Base-by-base conservation (phyloP, 352 stramenopile species). In the Phytophthora pseudosyringae region DNA sequence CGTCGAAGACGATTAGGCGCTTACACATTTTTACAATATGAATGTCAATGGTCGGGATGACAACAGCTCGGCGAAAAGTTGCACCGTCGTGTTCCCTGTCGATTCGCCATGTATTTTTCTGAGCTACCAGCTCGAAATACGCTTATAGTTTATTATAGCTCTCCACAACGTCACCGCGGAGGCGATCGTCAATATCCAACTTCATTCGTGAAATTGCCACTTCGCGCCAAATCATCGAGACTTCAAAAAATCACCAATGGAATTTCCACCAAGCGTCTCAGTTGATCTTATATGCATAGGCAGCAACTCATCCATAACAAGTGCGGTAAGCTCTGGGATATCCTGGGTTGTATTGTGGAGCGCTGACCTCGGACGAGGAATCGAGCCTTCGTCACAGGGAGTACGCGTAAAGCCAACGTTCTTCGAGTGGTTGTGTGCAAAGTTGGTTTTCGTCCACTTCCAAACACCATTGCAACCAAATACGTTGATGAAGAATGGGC, bases 401-500 rank as follows among this genome's bases (percentile, higher is more conserved):
- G 18, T 3, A 3, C 10, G n/a, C 0, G 43, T 56, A 9, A 51
- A 51, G 0, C 59, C 59, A 31, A 62, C 28, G 16, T n/a, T 3
- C 16, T 62, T 61, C 0, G 2, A 0, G 16, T 57, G 59, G 11
- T 57, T 67, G 12, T 57, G 50, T 0, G 43, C 41, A 21, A 57
- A 51, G 8, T 62, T 67, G 0, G n/a, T 15, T 28, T 46, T 40
- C 2, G 59, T 62, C 1, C 62, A 9, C 5, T 62, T 67, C 35
- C 36, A 56, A 8, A 35, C 12, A 2, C 44, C 33, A 0, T 61
- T 16, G 9, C 5, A 3, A 4, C 50, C 29, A 26, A 16, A 57
- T 0, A 51, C 36, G n/a, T 58, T 68, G 6, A 68, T 11, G 35
- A 52, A 68, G 41, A 63, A 68, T 3, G 51, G 44, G 8, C 51